Percentiles rank a stretch among this genome's conserved stretches.
Conservation (phyloP, 1,284 basidiomycete species). For the Inonotus obliquus region DNA sequence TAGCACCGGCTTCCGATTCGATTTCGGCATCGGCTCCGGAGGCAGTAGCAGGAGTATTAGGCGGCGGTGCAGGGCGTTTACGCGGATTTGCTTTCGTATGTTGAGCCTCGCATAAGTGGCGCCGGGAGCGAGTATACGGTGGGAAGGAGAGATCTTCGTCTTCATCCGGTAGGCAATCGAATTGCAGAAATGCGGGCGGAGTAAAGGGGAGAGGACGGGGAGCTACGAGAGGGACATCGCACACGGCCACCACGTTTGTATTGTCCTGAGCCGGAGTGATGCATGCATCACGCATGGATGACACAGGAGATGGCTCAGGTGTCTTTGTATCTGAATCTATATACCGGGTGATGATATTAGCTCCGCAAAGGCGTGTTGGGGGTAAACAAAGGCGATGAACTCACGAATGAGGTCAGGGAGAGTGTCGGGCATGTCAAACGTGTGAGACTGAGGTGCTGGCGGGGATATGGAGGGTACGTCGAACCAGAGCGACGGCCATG, state of each 20-base stretch:
- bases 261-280: conserved; percentile 12
- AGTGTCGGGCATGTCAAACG: conserved; percentile 1
- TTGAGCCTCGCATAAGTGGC: not conserved
- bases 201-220: conserved; percentile 14
- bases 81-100: not conserved
- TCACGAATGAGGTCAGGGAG: conserved; percentile 17
- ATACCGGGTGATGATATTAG: not conserved
- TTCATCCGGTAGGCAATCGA: conserved; percentile 17
- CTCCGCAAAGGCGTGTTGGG: not conserved
- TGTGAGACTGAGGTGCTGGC: not conserved
- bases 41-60: not conserved
- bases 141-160: conserved; percentile 18
- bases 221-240: conserved; percentile 10
- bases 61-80: conserved; percentile 10
- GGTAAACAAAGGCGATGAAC: not conserved
- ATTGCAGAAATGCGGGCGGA: conserved; percentile 16
- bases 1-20: not conserved
- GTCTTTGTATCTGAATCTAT: conserved; percentile 15
- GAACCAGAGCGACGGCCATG: conserved; percentile 19
- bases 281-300: conserved; percentile 13
- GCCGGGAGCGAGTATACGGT: conserved; percentile 16
- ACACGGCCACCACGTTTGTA: conserved; percentile 9
- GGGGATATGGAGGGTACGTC: conserved; percentile 12
- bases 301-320: conserved; percentile 14
- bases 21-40: not conserved